These are phyloP conservation scores for Phytophthora colocasiae DNA, from an alignment of 352 stramenopile species.

Conservation along the genomic window DNA sequence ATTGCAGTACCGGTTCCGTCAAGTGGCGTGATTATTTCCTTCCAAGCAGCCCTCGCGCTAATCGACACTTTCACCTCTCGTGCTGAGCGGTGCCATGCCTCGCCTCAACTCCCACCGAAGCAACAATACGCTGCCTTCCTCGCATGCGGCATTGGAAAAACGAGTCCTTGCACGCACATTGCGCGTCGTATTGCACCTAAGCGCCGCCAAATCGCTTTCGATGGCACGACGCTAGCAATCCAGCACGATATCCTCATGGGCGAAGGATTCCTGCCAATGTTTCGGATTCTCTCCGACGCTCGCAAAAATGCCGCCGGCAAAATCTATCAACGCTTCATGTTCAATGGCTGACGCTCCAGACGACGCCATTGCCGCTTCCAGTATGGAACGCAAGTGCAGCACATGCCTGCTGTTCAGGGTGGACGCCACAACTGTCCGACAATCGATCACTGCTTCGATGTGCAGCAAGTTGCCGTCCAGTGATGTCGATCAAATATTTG, in stretches of 20 bases:
- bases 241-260: slow-evolving; percentile 5
- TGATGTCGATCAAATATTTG: too few relatives aligned
- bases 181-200: not conserved
- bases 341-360: slow-evolving; percentile 6
- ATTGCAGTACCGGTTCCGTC: too few relatives aligned
- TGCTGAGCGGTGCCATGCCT: not conserved
- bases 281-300: too few relatives aligned
- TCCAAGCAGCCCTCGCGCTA: slow-evolving; percentile 9
- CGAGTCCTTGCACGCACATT: not conserved
- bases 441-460: slow-evolving; percentile 5
- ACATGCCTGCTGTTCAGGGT: not conserved
- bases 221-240: slow-evolving; percentile 1
- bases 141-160: not conserved
- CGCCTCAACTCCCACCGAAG: slow-evolving; percentile 1
- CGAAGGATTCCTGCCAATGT: not conserved
- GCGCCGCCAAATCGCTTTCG: not conserved
- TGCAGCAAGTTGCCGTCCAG: slow-evolving; percentile 11
- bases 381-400: slow-evolving; percentile 4
- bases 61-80: not conserved
- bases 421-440: not conserved
- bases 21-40: too few relatives aligned
- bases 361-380: not conserved
- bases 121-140: not conserved
- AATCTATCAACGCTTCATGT: not conserved
- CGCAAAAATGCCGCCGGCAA: too few relatives aligned